A percentile compares a stretch with the other conserved stretches of the same genome.
Conservation (phyloP, 2,329 filamentous ascomycete species). For the Hypoxylon rubiginosum region DNA sequence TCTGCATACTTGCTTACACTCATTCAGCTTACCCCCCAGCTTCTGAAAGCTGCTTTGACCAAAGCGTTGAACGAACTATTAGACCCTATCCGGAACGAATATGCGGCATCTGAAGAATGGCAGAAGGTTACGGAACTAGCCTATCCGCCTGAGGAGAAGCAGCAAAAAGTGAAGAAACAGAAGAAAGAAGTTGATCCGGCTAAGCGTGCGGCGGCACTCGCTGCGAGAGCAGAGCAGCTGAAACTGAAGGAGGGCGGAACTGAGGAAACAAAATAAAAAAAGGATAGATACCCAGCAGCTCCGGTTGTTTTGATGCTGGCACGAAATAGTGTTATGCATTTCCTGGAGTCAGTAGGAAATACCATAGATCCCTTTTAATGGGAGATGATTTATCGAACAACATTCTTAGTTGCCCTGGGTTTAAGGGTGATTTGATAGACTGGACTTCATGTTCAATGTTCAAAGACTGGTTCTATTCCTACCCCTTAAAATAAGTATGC, state of each 20-base stretch:
- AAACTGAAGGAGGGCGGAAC: constrained; percentile 38
- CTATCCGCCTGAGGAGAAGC: constrained; percentile 80
- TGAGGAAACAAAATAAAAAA: constrained; percentile 30
- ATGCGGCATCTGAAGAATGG: constrained; percentile 80
- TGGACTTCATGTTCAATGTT: not conserved
- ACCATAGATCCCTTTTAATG: not conserved
- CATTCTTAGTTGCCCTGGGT: not conserved
- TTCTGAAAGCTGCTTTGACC: constrained; percentile 86
- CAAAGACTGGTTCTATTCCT: not conserved
- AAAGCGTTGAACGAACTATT: constrained; percentile 80
- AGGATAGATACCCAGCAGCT: constrained; percentile 26
- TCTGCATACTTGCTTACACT: constrained; percentile 33
- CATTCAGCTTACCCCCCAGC: constrained; percentile 80
- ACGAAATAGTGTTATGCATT: constrained; percentile 26
- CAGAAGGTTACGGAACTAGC: constrained; percentile 81
- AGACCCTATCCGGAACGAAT: constrained; percentile 82
- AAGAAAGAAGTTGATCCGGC: constrained; percentile 65
- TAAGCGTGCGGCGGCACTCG: constrained; percentile 41
- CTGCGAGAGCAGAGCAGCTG: constrained; percentile 41
- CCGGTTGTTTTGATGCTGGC: constrained; percentile 10
- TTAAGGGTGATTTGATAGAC: not conserved
- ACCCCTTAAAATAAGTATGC: not conserved
- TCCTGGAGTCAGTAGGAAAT: constrained; percentile 26
- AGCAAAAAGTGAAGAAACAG: constrained; percentile 83
- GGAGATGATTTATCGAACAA: not conserved